Evolutionary conservation across 2,329 filamentous ascomycete genomes (phyloP).

Genomic region (Lachnellula occidentalis): DNA sequence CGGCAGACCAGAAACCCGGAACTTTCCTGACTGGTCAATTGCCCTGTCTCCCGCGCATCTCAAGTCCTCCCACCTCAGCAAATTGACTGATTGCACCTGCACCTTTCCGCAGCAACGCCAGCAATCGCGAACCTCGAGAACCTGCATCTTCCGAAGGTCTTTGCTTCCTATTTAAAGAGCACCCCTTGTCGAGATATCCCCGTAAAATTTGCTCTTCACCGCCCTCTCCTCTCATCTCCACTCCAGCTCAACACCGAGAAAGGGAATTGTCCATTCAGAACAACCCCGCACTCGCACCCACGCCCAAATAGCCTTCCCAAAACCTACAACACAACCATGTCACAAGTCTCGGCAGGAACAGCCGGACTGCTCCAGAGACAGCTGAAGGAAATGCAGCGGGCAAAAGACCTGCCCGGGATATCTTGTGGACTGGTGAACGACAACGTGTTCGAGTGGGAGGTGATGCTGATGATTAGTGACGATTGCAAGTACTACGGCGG

Average conservation of each 20-base stretch:
- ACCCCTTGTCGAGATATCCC: not conserved
- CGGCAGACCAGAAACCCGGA: not conserved
- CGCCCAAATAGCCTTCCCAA: not conserved
- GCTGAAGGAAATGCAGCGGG: slow-evolving; percentile 88
- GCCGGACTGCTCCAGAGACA: slow-evolving; percentile 75
- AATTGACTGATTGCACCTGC: not conserved
- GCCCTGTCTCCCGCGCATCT: not conserved
- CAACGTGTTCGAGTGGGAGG: slow-evolving; percentile 96
- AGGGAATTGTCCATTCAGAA: too few relatives aligned
- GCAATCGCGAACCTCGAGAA: not conserved
- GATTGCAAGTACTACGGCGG: slow-evolving; percentile 72
- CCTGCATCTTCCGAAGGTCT: not conserved
- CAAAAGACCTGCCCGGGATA: slow-evolving; percentile 89
- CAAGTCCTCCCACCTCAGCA: not conserved
- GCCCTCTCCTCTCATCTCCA: not conserved
- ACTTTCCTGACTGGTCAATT: not conserved
- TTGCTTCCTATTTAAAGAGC: not conserved
- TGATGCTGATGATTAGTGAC: slow-evolving; percentile 97
- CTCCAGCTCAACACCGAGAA: too few relatives aligned
- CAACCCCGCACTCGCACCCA: not conserved
- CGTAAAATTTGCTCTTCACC: not conserved
- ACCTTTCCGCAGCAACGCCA: not conserved
- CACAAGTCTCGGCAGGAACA: slow-evolving; percentile 35
- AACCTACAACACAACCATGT: slow-evolving; percentile 9
- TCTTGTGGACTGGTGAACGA: slow-evolving; percentile 83